Evolutionary conservation across 129 eudicot genomes (phyloP).

Genomic region (Flaveria brownii): DNA sequence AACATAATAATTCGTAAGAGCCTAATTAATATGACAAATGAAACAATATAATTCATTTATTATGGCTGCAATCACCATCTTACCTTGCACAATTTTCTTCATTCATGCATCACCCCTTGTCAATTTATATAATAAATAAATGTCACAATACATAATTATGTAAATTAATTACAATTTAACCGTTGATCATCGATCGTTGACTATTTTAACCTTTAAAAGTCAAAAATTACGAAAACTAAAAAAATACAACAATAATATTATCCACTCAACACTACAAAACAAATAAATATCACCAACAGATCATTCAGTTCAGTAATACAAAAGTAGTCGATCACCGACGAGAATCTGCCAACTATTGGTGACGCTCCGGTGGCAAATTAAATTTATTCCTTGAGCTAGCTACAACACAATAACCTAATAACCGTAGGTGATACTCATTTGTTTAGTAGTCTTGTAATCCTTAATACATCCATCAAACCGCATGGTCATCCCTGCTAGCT

Average conservation of each 20-base stretch:
- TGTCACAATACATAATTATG: conserved; percentile 8
- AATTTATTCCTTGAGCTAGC: too few relatives aligned
- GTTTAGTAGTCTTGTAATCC: background rate
- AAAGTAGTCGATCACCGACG: too few relatives aligned
- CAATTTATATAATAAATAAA: background rate
- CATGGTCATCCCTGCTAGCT: conserved; percentile 48
- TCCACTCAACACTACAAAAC: background rate
- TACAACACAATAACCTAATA: too few relatives aligned
- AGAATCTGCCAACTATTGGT: too few relatives aligned
- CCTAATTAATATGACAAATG: conserved; percentile 33
- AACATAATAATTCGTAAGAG: conserved; percentile 4
- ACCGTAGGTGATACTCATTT: too few relatives aligned
- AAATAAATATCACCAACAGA: too few relatives aligned
- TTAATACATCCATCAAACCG: conserved; percentile 29
- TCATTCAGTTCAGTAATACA: too few relatives aligned
- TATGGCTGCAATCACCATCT: conserved; percentile 29
- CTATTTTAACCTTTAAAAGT: conserved; percentile 21
- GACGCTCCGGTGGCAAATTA: too few relatives aligned
- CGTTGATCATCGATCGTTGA: conserved; percentile 31
- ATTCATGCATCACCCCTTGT: conserved; percentile 7
- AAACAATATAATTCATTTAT: background rate
- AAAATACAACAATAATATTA: background rate
- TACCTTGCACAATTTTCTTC: conserved; percentile 26
- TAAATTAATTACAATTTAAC: conserved; percentile 36
- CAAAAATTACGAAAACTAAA: conserved; percentile 17